These are phyloP conservation scores for Punica granatum DNA, from an alignment of 345 rosid genomes.

Conservation along the genomic window DNA sequence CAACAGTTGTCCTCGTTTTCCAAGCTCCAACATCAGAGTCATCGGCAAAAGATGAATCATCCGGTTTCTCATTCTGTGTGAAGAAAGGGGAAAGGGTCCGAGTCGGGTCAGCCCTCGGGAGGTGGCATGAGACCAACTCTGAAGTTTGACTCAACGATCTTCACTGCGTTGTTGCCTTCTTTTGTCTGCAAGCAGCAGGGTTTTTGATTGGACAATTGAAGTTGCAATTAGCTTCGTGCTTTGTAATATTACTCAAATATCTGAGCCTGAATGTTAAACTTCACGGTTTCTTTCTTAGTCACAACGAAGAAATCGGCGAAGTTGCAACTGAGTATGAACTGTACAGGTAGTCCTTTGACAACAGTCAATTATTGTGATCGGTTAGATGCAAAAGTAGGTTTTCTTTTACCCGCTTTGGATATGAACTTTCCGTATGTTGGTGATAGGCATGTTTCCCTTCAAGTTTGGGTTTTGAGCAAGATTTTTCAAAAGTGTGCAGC, in stretches of 20 bases:
- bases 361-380: too few relatives aligned
- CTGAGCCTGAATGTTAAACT: too few relatives aligned
- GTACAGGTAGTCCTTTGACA: neutral
- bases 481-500: too few relatives aligned
- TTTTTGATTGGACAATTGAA: neutral
- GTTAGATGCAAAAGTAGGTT: too few relatives aligned
- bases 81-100: constrained; percentile 59
- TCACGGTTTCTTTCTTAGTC: too few relatives aligned
- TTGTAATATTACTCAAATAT: neutral
- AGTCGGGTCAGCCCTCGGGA: constrained; percentile 74
- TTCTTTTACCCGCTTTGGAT: too few relatives aligned
- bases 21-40: constrained; percentile 60
- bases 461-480: too few relatives aligned
- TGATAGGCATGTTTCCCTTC: too few relatives aligned
- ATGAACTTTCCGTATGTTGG: too few relatives aligned
- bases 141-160: neutral
- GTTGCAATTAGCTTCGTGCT: neutral
- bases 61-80: constrained; percentile 56
- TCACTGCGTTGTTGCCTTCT: neutral
- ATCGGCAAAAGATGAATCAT: constrained; percentile 24
- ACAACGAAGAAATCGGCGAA: too few relatives aligned
- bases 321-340: neutral
- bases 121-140: constrained; percentile 32
- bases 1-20: constrained; percentile 86
- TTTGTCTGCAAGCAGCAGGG: neutral